Percentiles rank a stretch among this genome's conserved stretches.
These are phyloP conservation scores for Zhuliangozyma parablackwelliae DNA, from an alignment of 1,139 yeast genomes.

Conservation along the genomic window DNA sequence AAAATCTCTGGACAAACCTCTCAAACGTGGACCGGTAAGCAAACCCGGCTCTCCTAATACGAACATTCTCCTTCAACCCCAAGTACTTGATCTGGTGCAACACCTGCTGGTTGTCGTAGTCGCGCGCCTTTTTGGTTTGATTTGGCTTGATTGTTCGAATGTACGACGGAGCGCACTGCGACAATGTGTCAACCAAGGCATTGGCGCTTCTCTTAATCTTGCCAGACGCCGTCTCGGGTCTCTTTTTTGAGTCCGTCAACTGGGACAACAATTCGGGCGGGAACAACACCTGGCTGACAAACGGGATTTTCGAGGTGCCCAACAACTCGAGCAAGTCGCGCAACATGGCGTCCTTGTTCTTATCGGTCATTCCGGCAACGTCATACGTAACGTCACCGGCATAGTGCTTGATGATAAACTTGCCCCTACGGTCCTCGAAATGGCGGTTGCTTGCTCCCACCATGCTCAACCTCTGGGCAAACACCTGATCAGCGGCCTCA, in stretches of 20 bases:
- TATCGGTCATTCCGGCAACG: slow-evolving; percentile 88
- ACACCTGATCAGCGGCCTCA: slow-evolving; percentile 93
- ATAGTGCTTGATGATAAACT: slow-evolving; percentile 90
- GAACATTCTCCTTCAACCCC: slow-evolving; percentile 94
- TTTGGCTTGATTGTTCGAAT: slow-evolving; percentile 98
- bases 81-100: slow-evolving; percentile 93
- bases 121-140: slow-evolving; percentile 86
- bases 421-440: slow-evolving; percentile 83
- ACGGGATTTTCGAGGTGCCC: slow-evolving; percentile 64
- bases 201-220: slow-evolving; percentile 92
- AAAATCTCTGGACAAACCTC: slow-evolving; percentile 94
- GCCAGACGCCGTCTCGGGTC: slow-evolving; percentile 97
- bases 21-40: slow-evolving; percentile 97
- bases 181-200: slow-evolving; percentile 80
- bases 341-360: slow-evolving; percentile 91
- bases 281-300: slow-evolving; percentile 60
- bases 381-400: slow-evolving; percentile 98
- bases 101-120: slow-evolving; percentile 85
- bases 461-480: slow-evolving; percentile 86
- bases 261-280: slow-evolving; percentile 60
- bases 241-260: slow-evolving; percentile 68
- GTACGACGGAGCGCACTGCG: slow-evolving; percentile 89
- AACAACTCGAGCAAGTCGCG: slow-evolving; percentile 82
- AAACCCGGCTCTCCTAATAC: slow-evolving; percentile 98
- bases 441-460: slow-evolving; percentile 75